Evolutionary conservation across 2,329 filamentous ascomycete genomes (phyloP).

Genomic region (Exophiala sp.): DNA sequence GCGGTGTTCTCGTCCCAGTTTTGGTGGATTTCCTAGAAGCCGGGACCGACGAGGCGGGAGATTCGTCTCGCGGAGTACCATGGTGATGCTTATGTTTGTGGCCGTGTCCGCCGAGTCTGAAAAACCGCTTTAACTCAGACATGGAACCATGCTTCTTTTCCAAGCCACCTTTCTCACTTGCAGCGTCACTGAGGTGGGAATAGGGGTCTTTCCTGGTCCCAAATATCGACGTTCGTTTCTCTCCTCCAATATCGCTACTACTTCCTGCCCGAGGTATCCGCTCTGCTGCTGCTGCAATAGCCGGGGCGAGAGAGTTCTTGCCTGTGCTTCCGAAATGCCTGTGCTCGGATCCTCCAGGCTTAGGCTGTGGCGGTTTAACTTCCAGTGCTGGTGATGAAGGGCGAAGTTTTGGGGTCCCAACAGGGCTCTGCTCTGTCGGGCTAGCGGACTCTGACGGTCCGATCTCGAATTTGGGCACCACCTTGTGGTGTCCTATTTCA

Average conservation of each 20-base stretch:
- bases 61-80: slow-evolving; percentile 39
- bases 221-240: slow-evolving; percentile 52
- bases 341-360: slow-evolving; percentile 11
- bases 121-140: slow-evolving; percentile 93
- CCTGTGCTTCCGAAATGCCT: slow-evolving; percentile 29
- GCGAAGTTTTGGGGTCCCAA: slow-evolving; percentile 40
- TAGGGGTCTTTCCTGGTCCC: slow-evolving; percentile 48
- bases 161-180: slow-evolving; percentile 32
- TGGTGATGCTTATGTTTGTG: slow-evolving; percentile 55
- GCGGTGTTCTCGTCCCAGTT: slow-evolving; percentile 47
- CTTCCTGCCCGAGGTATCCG: slow-evolving; percentile 45
- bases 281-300: slow-evolving; percentile 28
- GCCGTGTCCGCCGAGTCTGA: slow-evolving; percentile 62
- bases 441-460: slow-evolving; percentile 51
- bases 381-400: slow-evolving; percentile 46
- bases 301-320: slow-evolving; percentile 27
- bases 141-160: slow-evolving; percentile 68
- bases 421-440: slow-evolving; percentile 58
- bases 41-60: slow-evolving; percentile 48
- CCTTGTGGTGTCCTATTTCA: slow-evolving; percentile 40
- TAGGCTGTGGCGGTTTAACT: slow-evolving; percentile 28
- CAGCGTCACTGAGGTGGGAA: slow-evolving; percentile 43
- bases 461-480: slow-evolving; percentile 51
- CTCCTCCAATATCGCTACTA: slow-evolving; percentile 37
- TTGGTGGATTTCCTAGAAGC: slow-evolving; percentile 53